Evolutionary conservation across 257 asterid species (phyloP), one percentile per base, ranked within the genome.

Genomic region (Linaria vulgaris): DNA sequence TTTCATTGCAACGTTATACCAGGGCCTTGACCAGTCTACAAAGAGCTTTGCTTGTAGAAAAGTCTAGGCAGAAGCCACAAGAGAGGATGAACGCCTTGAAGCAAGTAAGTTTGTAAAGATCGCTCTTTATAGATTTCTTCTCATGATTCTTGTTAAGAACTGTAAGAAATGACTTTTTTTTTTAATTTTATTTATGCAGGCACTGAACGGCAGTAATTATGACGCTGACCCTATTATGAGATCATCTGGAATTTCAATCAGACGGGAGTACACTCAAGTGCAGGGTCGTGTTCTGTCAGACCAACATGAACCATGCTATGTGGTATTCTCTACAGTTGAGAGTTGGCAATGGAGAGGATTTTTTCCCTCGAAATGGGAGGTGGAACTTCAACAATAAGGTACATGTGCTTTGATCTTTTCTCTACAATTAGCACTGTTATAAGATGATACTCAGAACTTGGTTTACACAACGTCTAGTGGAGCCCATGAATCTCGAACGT

Each of bases 361-460:
- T 82, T 44, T 27, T 69, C 34, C 90, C 92, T 1, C 74, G 79
- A 4, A 78, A 72, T 24, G 96, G 95, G 14, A 72, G 81, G 16
- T 88, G 96, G 96, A 88, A 88, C 64, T 83, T 88, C 63, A 88
- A 88, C 43, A 71, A 76, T 24, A 85, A 82, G 91, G 96, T 85
- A 77, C 46, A 34, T 14, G 47, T 63, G 46, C 54, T 68, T 38
- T 14, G 10, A 30, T 21, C 12, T 57, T 64, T 22, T 39, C 0
- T 23, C 56, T 58, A 49, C 21, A 46, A 10, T 54, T 58, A 39
- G 7, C 22, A 16, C 48, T 39, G 8, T 12, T 20, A 0, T 6
- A 37, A 23, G 16, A 27, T 47, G 57, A 59, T 37, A 10, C 70
- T 30, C 1, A 41, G 6, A 0, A 37, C 48, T 68, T 37, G 55